Base-by-base conservation (phyloP, 129 eudicot genomes). In the Tagetes erecta region DNA sequence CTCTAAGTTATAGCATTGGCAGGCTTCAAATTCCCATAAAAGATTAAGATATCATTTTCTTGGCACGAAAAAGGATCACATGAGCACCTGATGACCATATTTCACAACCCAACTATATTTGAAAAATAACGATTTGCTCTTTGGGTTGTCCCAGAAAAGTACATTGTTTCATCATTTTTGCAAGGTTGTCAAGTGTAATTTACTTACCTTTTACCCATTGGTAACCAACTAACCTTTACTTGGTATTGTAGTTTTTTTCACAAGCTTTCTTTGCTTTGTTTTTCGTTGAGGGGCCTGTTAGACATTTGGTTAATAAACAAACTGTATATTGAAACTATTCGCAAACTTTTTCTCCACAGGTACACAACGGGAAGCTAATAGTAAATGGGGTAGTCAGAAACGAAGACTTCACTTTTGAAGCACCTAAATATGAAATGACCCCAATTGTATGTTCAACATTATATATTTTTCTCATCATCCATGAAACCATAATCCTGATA, bases 371-470 rank as follows among this genome's bases (percentile, higher is more conserved):
- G 67, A 94, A 94, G 86, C 70, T 94, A 73, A 81, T 90, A 34
- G 98, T 94, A 44, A 94, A 94, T n/a, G 98, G 97, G 73, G 86
- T 90, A 6, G 80, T 44, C 49, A 80, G 96, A 75, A 85, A 81
- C 41, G 98, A 94, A 79, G 87, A 86, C 70, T 94, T 80, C 75
- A 85, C 90, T 68, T 83, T 55, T 31, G 98, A 94, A 86, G 82
- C 92, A 8, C 98, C 98, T 12, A 88, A 87, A 73, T 94, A 94
- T 70, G 95, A 88, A 77, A 90, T 94, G 98, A 81, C 80, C 8
- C 87, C 92, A 80, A 30, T 80, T 67, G 98, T 93, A 87, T 2
- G 91, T 82, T 49, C 40, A 27, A 69, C 3, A 37, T 70, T 65
- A 44, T 59, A 70, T 45, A 37, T 55, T 42, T 52, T 35, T 69